Percentiles rank a stretch among this genome's conserved stretches.
Conservation (phyloP, 2,329 filamentous ascomycete genomes). For the Pyrenophora seminiperda region DNA sequence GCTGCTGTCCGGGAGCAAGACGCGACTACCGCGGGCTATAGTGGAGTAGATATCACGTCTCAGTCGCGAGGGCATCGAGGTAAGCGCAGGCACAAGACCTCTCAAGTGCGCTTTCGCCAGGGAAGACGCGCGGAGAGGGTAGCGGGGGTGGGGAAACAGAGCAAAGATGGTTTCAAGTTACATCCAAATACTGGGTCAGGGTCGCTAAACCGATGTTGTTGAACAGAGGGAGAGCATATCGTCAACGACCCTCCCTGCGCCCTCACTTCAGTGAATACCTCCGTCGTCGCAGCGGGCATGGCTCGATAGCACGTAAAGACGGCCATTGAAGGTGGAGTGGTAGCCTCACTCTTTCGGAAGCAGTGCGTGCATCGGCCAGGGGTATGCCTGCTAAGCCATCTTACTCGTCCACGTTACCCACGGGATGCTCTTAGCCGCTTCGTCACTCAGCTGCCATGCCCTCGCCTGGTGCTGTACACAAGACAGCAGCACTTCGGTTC, state of each 20-base stretch:
- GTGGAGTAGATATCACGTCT: conserved; percentile 17
- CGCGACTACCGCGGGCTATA: conserved; percentile 27
- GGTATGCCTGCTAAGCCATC: conserved; percentile 25
- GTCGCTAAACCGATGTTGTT: conserved; percentile 25
- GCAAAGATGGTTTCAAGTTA: conserved; percentile 33
- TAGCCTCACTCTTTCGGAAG: conserved; percentile 41
- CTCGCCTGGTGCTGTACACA: conserved; percentile 15
- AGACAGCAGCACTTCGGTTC: conserved; percentile 16
- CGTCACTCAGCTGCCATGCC: conserved; percentile 11
- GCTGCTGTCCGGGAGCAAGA: conserved; percentile 20
- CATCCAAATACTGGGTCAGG: conserved; percentile 14
- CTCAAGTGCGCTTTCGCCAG: conserved; percentile 29
- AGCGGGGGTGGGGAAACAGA: conserved; percentile 36
- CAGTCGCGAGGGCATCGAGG: conserved; percentile 14
- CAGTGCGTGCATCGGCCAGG: conserved; percentile 28
- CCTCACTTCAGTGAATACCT: conserved; percentile 24
- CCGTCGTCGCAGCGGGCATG: conserved; percentile 29
- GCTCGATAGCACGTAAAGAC: conserved; percentile 36
- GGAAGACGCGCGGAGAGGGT: conserved; percentile 24
- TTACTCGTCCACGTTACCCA: conserved; percentile 46
- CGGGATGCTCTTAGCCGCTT: conserved; percentile 30
- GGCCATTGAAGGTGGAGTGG: conserved; percentile 33
- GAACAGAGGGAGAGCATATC: conserved; percentile 22
- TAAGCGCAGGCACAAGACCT: conserved; percentile 32
- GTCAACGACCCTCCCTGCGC: conserved; percentile 20